phyloP scores from a whole-genome alignment of 2,329 filamentous ascomycete species.

The Colletotrichum chrysophilum region DNA sequence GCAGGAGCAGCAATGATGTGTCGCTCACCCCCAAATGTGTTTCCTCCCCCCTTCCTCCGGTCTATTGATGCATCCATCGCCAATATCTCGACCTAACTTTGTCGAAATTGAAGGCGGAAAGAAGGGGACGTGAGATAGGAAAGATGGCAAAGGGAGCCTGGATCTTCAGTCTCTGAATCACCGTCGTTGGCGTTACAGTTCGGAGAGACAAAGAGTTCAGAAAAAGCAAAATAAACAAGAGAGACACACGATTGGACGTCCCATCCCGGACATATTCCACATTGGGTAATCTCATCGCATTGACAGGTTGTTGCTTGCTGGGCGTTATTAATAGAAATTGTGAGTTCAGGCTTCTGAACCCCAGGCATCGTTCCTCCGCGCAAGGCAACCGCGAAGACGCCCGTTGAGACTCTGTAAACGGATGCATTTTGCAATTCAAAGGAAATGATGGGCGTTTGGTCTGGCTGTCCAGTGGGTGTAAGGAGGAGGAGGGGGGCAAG shows the following conservation, averaged over 20 bases:
- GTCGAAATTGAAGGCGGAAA: not conserved
- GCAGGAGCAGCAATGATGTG: not conserved
- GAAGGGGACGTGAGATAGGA: not conserved
- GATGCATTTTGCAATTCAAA: not conserved
- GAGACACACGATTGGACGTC: slow-evolving; percentile 7
- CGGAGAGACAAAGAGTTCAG: not conserved
- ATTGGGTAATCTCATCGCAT: slow-evolving; percentile 19
- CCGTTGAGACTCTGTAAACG: not conserved
- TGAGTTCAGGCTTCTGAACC: not conserved
- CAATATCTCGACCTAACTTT: not conserved
- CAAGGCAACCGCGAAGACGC: not conserved
- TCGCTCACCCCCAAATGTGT: not conserved
- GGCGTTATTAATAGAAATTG: slow-evolving; percentile 7
- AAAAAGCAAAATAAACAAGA: slow-evolving; percentile 18
- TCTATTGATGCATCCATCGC: not conserved
- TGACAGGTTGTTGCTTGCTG: not conserved
- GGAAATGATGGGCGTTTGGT: not conserved
- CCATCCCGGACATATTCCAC: slow-evolving; percentile 5
- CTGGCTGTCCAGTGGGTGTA: not conserved
- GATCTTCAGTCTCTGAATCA: not conserved
- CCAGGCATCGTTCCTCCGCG: not conserved
- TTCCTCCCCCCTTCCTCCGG: not conserved
- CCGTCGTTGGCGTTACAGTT: slow-evolving; percentile 5
- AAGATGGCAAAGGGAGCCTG: not conserved
- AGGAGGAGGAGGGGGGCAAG: not conserved